Evolutionary conservation across 176 grass and related monocot genomes (phyloP).

Genomic region (barley (Hordeum vulgare)): MorexV3_pseudomolecules_assembly NC_058523.1:428354347-428354846

Average conservation of each 20-base stretch:
- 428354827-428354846: slow-evolving; percentile 17
- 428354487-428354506: not conserved
- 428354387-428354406: slow-evolving; percentile 87
- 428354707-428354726: slow-evolving; percentile 51
- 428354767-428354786: not conserved
- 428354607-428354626: slow-evolving; percentile 36
- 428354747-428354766: not conserved
- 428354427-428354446: slow-evolving; percentile 44
- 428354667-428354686: slow-evolving; percentile 63
- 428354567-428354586: slow-evolving; percentile 73
- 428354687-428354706: slow-evolving; percentile 72
- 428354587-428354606: slow-evolving; percentile 66
- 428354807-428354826: slow-evolving; percentile 1
- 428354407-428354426: slow-evolving; percentile 75
- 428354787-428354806: slow-evolving; percentile 32
- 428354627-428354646: slow-evolving; percentile 66
- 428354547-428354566: slow-evolving; percentile 88
- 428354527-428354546: slow-evolving; percentile 44
- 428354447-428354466: not conserved
- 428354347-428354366: slow-evolving; percentile 41
- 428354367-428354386: slow-evolving; percentile 94
- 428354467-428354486: not conserved
- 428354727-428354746: slow-evolving; percentile 28
- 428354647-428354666: slow-evolving; percentile 71
- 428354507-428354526: slow-evolving; percentile 12